Evolutionary conservation across 345 rosid species (phyloP).

Genomic region (Arabis hirsuta): DNA sequence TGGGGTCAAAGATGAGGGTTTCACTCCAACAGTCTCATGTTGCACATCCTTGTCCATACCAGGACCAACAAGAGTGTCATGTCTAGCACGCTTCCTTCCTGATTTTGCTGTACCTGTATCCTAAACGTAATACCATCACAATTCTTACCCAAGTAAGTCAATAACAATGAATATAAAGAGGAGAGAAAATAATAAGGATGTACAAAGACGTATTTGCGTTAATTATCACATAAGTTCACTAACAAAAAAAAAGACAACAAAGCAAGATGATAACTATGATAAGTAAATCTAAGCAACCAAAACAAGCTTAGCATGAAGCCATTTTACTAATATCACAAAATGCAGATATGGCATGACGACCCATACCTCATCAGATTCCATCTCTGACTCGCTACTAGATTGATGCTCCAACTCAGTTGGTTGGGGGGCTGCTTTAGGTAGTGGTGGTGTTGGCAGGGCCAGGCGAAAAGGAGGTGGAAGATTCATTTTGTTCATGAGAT

Average conservation of each 20-base stretch:
- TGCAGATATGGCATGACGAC: slow-evolving; percentile 33
- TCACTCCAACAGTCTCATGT: slow-evolving; percentile 87
- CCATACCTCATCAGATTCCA: slow-evolving; percentile 88
- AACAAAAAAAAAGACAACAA: background rate
- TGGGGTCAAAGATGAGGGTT: slow-evolving; percentile 75
- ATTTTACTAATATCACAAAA: slow-evolving; percentile 11
- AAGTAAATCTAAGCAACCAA: background rate
- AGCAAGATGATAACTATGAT: background rate
- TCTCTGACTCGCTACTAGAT: slow-evolving; percentile 87
- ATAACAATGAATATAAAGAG: slow-evolving; percentile 1
- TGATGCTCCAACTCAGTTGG: slow-evolving; percentile 54
- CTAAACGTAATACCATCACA: slow-evolving; percentile 44
- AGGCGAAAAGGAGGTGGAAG: slow-evolving; percentile 96
- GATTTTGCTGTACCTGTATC: slow-evolving; percentile 49
- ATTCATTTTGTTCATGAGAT: slow-evolving; percentile 99
- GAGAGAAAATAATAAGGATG: background rate
- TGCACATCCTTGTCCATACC: slow-evolving; percentile 72
- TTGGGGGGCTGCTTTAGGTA: slow-evolving; percentile 61
- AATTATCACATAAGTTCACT: slow-evolving; percentile 4
- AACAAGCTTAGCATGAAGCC: slow-evolving; percentile 20
- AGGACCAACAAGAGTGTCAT: slow-evolving; percentile 76
- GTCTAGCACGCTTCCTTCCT: slow-evolving; percentile 67
- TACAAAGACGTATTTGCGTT: background rate
- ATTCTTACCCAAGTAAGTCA: slow-evolving; percentile 15
- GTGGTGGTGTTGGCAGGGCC: slow-evolving; percentile 93